Conservation (phyloP, 495 filamentous ascomycete genomes). For the Penicillium bialowiezense region DNA sequence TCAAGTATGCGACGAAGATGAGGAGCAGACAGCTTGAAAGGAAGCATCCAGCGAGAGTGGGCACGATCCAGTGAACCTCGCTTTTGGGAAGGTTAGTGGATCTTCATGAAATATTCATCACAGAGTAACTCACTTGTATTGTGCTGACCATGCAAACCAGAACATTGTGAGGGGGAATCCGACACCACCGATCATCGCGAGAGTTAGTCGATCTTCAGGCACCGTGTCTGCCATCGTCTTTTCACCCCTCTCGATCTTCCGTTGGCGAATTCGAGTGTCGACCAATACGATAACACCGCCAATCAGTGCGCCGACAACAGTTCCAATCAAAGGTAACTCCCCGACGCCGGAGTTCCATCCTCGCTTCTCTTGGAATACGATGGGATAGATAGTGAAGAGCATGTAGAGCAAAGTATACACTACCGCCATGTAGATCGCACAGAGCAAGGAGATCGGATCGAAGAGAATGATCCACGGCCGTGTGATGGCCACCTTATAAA, state of each 20-base stretch:
- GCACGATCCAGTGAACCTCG: slow-evolving; percentile 47
- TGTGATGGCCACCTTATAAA: slow-evolving; percentile 50
- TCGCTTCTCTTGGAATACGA: slow-evolving; percentile 43
- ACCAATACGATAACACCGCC: not conserved
- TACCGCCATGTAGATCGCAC: slow-evolving; percentile 50
- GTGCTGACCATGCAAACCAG: slow-evolving; percentile 54
- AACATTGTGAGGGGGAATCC: slow-evolving; percentile 55
- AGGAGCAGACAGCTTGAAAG: slow-evolving; percentile 32
- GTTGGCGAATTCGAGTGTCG: slow-evolving; percentile 4
- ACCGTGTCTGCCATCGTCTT: slow-evolving; percentile 34
- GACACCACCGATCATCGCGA: slow-evolving; percentile 53
- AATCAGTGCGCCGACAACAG: not conserved
- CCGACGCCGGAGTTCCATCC: not conserved
- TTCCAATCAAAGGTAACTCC: not conserved
- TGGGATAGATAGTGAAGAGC: slow-evolving; percentile 48
- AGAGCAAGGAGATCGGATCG: slow-evolving; percentile 45
- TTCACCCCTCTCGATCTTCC: slow-evolving; percentile 38
- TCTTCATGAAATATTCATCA: too few species aligned
- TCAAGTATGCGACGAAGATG: slow-evolving; percentile 33
- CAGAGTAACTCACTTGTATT: slow-evolving; percentile 34
- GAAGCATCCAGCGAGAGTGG: slow-evolving; percentile 38
- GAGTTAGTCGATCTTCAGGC: slow-evolving; percentile 47
- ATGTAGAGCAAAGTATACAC: slow-evolving; percentile 31
- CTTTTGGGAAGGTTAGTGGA: slow-evolving; percentile 12
- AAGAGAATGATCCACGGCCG: slow-evolving; percentile 45